phyloP scores from a whole-genome alignment of 352 stramenopile species.

The Globisporangium viniferum region DNA sequence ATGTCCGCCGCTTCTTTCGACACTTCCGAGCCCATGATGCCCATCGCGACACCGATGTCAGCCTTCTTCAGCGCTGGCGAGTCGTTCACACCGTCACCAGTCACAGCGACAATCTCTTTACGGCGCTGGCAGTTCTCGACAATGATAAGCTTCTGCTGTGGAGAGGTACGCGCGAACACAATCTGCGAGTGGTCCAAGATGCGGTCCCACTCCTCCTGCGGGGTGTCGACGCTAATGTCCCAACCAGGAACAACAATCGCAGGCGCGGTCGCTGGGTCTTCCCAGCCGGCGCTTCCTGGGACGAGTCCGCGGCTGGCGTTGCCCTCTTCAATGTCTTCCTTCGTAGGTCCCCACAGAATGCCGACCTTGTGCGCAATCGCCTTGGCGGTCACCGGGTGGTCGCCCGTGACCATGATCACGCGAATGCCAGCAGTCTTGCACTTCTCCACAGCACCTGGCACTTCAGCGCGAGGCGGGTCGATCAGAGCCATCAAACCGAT shows the following conservation, averaged over 20 bases:
- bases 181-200: conserved; percentile 88
- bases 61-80: conserved; percentile 95
- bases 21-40: conserved; percentile 95
- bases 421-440: conserved; percentile 92
- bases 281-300: conserved; percentile 60
- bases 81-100: conserved; percentile 98
- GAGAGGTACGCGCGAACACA: conserved; percentile 95
- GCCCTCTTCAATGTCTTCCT: conserved; percentile 79
- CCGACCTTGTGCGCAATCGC: conserved; percentile 93
- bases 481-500: conserved; percentile 96
- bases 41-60: conserved; percentile 98
- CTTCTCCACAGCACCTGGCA: conserved; percentile 86
- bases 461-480: conserved; percentile 91
- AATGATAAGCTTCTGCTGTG: conserved; percentile 94
- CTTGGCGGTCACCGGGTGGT: conserved; percentile 91
- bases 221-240: conserved; percentile 74
- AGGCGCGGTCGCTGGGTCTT: conserved; percentile 67
- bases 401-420: conserved; percentile 95
- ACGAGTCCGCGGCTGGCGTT: conserved; percentile 57
- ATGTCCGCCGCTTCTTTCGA: conserved; percentile 94
- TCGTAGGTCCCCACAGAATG: conserved; percentile 89
- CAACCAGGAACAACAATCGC: conserved; percentile 85
- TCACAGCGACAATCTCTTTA: conserved; percentile 92
- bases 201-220: conserved; percentile 82
- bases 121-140: conserved; percentile 88